Conservation (phyloP, 2,329 filamentous ascomycete genomes). For the Clonostachys rosea region DNA sequence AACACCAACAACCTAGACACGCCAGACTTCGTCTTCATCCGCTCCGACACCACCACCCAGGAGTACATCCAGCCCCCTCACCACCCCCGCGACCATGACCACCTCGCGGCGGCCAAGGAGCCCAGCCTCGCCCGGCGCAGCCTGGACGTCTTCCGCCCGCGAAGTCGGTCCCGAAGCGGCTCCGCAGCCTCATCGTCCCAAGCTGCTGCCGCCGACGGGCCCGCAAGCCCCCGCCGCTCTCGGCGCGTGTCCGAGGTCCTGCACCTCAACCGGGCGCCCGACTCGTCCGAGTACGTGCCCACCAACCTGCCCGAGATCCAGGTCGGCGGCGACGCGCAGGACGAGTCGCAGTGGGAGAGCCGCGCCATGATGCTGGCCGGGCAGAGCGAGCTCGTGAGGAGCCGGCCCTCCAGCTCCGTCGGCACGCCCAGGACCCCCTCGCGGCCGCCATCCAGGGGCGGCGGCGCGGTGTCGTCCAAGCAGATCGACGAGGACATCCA, state of each 20-base stretch:
- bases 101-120: slow-evolving; percentile 19
- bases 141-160: slow-evolving; percentile 37
- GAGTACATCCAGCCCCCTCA: slow-evolving; percentile 72
- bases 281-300: slow-evolving; percentile 71
- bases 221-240: slow-evolving; percentile 7
- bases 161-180: slow-evolving; percentile 40
- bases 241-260: slow-evolving; percentile 64
- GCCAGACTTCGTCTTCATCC: slow-evolving; percentile 77
- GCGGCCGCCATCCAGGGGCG: slow-evolving; percentile 6
- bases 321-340: slow-evolving; percentile 30
- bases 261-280: slow-evolving; percentile 54
- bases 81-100: slow-evolving; percentile 18
- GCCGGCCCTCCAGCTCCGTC: slow-evolving; percentile 27
- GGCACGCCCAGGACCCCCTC: slow-evolving; percentile 2
- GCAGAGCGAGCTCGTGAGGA: slow-evolving; percentile 44
- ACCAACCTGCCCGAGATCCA: slow-evolving; percentile 71
- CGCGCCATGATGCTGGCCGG: slow-evolving; percentile 84
- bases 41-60: slow-evolving; percentile 75
- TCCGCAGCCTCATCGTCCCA: slow-evolving; percentile 27
- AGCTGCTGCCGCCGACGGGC: slow-evolving; percentile 20
- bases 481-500: slow-evolving; percentile 72
- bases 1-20: slow-evolving; percentile 23
- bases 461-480: slow-evolving; percentile 36
- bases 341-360: slow-evolving; percentile 84
- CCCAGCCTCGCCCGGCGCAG: slow-evolving; percentile 18